Evolutionary conservation across 2,329 filamentous ascomycete species (phyloP).

Genomic region (Venturia oleaginea): DNA sequence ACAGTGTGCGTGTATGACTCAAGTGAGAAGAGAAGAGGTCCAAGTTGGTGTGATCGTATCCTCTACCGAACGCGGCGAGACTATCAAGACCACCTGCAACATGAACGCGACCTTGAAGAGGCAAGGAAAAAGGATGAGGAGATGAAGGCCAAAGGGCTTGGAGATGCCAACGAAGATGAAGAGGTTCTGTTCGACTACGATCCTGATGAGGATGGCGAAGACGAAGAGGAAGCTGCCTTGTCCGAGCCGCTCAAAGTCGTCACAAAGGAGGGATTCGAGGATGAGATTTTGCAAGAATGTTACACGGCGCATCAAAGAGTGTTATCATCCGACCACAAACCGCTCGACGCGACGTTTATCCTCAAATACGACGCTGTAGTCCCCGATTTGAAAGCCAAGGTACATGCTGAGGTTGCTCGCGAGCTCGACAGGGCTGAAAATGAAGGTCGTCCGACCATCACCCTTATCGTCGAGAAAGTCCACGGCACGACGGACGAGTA

Average conservation of each 20-base stretch:
- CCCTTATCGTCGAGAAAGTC: conserved; percentile 63
- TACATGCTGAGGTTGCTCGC: conserved; percentile 78
- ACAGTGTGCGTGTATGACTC: conserved; percentile 87
- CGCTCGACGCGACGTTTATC: conserved; percentile 72
- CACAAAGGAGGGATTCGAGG: conserved; percentile 50
- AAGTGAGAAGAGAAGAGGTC: conserved; percentile 84
- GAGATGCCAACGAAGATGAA: conserved; percentile 57
- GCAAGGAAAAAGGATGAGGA: conserved; percentile 69
- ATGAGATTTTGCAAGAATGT: conserved; percentile 48
- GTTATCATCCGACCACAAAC: conserved; percentile 92
- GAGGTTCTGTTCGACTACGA: conserved; percentile 85
- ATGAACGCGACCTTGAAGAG: conserved; percentile 54
- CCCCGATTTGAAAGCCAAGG: conserved; percentile 69
- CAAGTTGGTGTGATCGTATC: conserved; percentile 96
- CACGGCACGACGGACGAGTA: conserved; percentile 23
- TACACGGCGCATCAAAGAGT: conserved; percentile 88
- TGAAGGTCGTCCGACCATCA: conserved; percentile 73
- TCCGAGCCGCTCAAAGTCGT: conserved; percentile 40
- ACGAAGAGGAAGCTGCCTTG: conserved; percentile 44
- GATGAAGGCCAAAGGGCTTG: conserved; percentile 72
- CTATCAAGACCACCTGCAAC: conserved; percentile 55
- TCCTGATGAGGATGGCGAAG: conserved; percentile 65
- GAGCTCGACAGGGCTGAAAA: conserved; percentile 89
- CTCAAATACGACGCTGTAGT: conserved; percentile 81
- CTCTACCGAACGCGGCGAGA: conserved; percentile 71